Evolutionary conservation across 495 filamentous ascomycete species (phyloP), one percentile per base, ranked within the genome.

Genomic region (Apiosordaria backusii): DNA sequence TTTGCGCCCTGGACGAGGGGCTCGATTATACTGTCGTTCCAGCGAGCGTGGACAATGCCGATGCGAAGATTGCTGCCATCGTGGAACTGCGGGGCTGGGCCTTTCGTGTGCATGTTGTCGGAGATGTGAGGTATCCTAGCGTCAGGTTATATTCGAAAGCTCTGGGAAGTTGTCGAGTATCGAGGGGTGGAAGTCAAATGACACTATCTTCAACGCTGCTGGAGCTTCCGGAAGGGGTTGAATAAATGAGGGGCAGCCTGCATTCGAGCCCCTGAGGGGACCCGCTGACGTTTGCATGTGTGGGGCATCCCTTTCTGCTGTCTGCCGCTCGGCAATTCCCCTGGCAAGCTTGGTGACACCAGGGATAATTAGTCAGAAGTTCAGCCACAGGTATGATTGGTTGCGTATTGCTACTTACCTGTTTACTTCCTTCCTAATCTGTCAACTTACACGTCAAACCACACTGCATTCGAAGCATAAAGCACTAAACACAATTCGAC

Each of bases 1-100:
- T 79, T 81, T 67, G 79, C 72, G 62, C 95, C 95, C 26, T 83
- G 82, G 54, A 99, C 83, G 22, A 99, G 86, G 35, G 89, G 83
- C 27, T 89, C 87, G 77, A 98, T 94, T 72, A 85, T 81, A 35
- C 70, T 78, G 60, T 83, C 87, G 79, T 98, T 99, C 95, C 95
- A 99, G 67, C 95, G 88, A 24, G 93, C 95, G 78, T 97, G 95
- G 29, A 99, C 86, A 72, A 99, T 97, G 63, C 90, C 93, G 73
- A 99, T 89, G 69, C 95, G 91, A 67, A 99, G 86, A 67, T 82
- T 84, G 71, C 90, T 90, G 73, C 95, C 95, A 78, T 86, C 78
- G 77, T 80, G 79, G 71, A 75, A 68, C 70, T 82, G 77, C 50
- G 78, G 79, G 58, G 72, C 70, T 4, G 80, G 80, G 59, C 81